Base-by-base conservation (phyloP, 2,329 filamentous ascomycete genomes). In the Colletotrichum euphorbiae region DNA sequence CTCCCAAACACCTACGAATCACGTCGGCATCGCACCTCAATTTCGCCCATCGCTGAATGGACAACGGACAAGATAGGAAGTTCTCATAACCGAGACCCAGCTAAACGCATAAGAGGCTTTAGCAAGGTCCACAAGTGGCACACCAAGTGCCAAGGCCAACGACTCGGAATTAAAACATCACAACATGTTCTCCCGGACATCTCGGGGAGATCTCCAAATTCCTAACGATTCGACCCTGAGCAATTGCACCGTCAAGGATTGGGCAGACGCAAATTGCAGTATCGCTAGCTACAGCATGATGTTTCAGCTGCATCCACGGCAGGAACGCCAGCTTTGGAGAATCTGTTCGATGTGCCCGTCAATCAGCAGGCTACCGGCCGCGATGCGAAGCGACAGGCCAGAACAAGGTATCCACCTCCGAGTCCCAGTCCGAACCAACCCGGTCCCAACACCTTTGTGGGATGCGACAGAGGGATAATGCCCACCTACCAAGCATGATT, bases 371-470 rank as follows among this genome's bases (percentile, higher is more conserved):
- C 52, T 42, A 13, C 31, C 38, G 60, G 45, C 64, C 52, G 45
- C 28, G 43, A 56, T 56, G 57, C 33, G 51, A 31, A 28, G 43
- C 28, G n/a, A 51, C 51, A 52, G 19, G 52, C 40, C 42, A 38
- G 52, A 46, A 13, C 31, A 28, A 62, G 12, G 50, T 42, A 11
- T 42, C 52, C 60, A 64, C 38, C 40, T 50, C 45, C 45, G 28
- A n/a, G 42, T 64, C 45, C 45, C 45, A 59, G 46, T 28, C 46
- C 52, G 28, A 46, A 54, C 45, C 60, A 17, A 31, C 28, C 21
- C 36, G 24, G 19, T 19, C 11, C 28, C 33, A 17, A 38, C 43
- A 38, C 45, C 45, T 15, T 13, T 15, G 31, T 36, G 38, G 62
- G 61, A 36, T 59, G 36, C 31, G 33, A 28, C 28, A 24, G 42